These are phyloP conservation scores for Rhizodiscina lignyota DNA, from an alignment of 495 filamentous ascomycete genomes.

Conservation along the genomic window DNA sequence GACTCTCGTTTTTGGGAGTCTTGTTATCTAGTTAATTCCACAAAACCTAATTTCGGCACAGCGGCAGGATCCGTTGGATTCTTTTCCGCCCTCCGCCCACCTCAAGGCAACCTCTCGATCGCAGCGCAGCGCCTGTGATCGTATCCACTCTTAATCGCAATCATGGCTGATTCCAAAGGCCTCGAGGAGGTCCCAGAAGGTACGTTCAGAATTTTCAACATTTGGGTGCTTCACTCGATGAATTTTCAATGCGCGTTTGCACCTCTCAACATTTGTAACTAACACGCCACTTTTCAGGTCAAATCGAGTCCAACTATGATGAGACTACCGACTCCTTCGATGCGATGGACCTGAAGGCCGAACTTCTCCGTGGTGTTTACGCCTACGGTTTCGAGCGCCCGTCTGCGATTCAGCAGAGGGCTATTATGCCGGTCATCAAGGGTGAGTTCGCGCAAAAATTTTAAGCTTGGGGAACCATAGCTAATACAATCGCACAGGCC, in stretches of 20 bases:
- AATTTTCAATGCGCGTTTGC: neutral
- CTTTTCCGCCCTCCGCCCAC: no score
- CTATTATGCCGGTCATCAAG: slow-evolving; percentile 99
- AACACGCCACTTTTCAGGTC: slow-evolving; percentile 37
- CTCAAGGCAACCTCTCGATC: slow-evolving; percentile 28
- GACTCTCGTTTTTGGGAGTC: slow-evolving; percentile 22
- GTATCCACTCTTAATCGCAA: slow-evolving; percentile 45
- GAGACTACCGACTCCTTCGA: slow-evolving; percentile 99
- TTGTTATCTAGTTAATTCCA: slow-evolving; percentile 23
- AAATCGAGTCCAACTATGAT: slow-evolving; percentile 99
- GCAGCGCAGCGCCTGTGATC: slow-evolving; percentile 60
- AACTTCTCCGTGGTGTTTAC: slow-evolving; percentile 85
- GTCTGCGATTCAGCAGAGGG: slow-evolving; percentile 98
- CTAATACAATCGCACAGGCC: slow-evolving; percentile 40
- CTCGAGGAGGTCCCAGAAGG: slow-evolving; percentile 90
- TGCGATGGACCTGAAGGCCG: slow-evolving; percentile 87
- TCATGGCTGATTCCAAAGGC: slow-evolving; percentile 88
- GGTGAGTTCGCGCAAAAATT: slow-evolving; percentile 39
- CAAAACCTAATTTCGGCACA: no score
- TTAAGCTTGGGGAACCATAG: neutral
- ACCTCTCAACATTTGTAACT: slow-evolving; percentile 7
- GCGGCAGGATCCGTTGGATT: no score
- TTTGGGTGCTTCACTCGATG: neutral
- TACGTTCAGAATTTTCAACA: slow-evolving; percentile 30
- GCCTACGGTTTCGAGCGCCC: slow-evolving; percentile 99